phyloP scores from a whole-genome alignment of 306 rosid genomes.

The Cicer bijugum region DNA sequence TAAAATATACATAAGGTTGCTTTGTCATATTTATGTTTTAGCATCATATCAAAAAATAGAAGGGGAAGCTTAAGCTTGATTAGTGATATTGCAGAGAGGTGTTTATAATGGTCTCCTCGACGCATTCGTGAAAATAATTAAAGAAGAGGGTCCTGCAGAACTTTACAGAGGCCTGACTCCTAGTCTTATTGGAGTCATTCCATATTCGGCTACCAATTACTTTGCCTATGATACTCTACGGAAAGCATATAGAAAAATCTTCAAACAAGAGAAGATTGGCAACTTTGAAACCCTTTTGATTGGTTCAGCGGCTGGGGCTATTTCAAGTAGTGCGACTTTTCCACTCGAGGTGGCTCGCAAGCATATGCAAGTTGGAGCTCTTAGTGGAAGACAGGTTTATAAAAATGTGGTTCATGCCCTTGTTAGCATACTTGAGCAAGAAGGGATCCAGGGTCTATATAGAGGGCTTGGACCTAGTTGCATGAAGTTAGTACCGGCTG shows the following conservation, averaged over 20 bases:
- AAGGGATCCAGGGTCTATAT: conserved; percentile 81
- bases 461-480: conserved; percentile 96
- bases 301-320: conserved; percentile 93
- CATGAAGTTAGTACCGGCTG: conserved; percentile 93
- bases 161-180: conserved; percentile 92
- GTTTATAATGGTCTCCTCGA: conserved; percentile 75
- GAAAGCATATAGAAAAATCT: conserved; percentile 71
- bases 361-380: conserved; percentile 96
- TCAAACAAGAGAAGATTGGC: conserved; percentile 83
- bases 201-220: conserved; percentile 90
- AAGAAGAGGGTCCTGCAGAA: conserved; percentile 85
- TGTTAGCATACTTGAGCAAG: conserved; percentile 75
- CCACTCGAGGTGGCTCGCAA: conserved; percentile 98
- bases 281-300: conserved; percentile 93
- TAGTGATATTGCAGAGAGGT: conserved; percentile 73
- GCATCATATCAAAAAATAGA: background rate
- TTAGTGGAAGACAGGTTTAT: conserved; percentile 84
- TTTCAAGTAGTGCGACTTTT: conserved; percentile 89
- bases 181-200: conserved; percentile 90
- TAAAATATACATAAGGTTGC: background rate
- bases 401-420: conserved; percentile 82
- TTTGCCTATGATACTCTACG: conserved; percentile 81
- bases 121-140: conserved; percentile 79
- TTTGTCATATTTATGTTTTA: conserved; percentile 28
- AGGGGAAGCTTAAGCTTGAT: conserved; percentile 26